Evolutionary conservation across 139 green algal species (phyloP), one percentile per base, ranked within the genome.

Genomic region (Picochlorum sp.): DNA sequence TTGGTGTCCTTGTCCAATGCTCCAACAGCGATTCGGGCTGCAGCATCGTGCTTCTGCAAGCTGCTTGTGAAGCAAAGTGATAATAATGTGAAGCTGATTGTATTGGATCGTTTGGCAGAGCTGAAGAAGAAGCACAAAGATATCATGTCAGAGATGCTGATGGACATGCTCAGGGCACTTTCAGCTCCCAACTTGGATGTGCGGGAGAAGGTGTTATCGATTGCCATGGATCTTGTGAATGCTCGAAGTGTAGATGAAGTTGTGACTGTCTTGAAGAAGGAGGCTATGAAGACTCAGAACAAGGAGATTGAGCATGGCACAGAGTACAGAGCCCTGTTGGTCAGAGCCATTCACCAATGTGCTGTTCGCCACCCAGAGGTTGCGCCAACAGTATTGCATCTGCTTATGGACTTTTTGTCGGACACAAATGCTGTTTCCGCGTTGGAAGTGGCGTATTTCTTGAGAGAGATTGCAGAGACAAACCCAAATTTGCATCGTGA

Each of bases 81-180:
- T 84, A 99, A 99, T 89, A 99, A 98, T 68, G 94, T 98, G 51
- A 97, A 97, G 85, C 82, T 99, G n/a, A 98, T 99, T 67, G 90
- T 99, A 56, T 80, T 99, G 58, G 92, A 97, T 81, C 72, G 90
- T 18, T 64, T 96, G 30, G 66, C 82, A 70, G 86, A 92, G 81
- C 81, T 92, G 5, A 89, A 90, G 74, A 82, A 83, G 49, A 82
- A 82, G 74, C 84, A 91, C 72, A 56, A 59, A 14, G 80, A 91
- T 49, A 74, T 93, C 24, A 85, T 96, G 80, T 80, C 90, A 61
- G 92, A 98, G 16, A 79, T 95, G 76, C 70, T 99, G 66, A 97
- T 98, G 90, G 94, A 98, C 64, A 81, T 98, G 46, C 69, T 99
- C 73, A 80, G 94, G 10, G 94, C 91, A 13, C 80, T 99, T 68